phyloP scores from a whole-genome alignment of 805 yeast species.

The Metschnikowia hibisci region DNA sequence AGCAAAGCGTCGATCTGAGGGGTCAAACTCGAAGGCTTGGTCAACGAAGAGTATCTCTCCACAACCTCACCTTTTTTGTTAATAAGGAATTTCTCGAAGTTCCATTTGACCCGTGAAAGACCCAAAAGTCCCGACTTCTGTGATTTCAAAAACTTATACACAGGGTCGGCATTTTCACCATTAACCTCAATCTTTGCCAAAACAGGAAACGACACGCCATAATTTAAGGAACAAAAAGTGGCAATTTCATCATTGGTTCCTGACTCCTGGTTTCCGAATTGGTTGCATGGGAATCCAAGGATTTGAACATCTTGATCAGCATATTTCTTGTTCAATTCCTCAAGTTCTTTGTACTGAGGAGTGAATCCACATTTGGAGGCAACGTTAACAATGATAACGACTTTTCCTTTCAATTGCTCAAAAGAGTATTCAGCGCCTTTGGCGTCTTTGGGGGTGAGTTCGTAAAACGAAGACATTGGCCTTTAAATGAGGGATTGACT shows the following conservation, averaged over 20 bases:
- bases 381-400: slow-evolving; percentile 78
- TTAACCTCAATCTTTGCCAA: slow-evolving; percentile 86
- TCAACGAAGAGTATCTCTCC: slow-evolving; percentile 64
- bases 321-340: slow-evolving; percentile 40
- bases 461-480: slow-evolving; percentile 59
- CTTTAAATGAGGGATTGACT: neutral
- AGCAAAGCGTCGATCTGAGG: slow-evolving; percentile 19
- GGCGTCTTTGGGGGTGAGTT: slow-evolving; percentile 59
- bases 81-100: slow-evolving; percentile 42
- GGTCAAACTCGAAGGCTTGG: slow-evolving; percentile 33
- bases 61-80: slow-evolving; percentile 41
- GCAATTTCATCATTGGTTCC: slow-evolving; percentile 56
- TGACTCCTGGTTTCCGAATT: slow-evolving; percentile 42
- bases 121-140: slow-evolving; percentile 48
- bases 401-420: slow-evolving; percentile 66
- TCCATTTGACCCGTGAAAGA: slow-evolving; percentile 41
- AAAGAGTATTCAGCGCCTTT: slow-evolving; percentile 59
- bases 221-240: slow-evolving; percentile 70
- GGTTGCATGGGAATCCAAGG: slow-evolving; percentile 45
- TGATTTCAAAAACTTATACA: slow-evolving; percentile 70
- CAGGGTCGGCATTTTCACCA: slow-evolving; percentile 76
- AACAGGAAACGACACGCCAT: slow-evolving; percentile 89
- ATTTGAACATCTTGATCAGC: slow-evolving; percentile 34
- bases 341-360: slow-evolving; percentile 41
- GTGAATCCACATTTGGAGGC: slow-evolving; percentile 67